phyloP scores from a whole-genome alignment of 2,329 filamentous ascomycete species.

The Talaromyces marneffei region DNA sequence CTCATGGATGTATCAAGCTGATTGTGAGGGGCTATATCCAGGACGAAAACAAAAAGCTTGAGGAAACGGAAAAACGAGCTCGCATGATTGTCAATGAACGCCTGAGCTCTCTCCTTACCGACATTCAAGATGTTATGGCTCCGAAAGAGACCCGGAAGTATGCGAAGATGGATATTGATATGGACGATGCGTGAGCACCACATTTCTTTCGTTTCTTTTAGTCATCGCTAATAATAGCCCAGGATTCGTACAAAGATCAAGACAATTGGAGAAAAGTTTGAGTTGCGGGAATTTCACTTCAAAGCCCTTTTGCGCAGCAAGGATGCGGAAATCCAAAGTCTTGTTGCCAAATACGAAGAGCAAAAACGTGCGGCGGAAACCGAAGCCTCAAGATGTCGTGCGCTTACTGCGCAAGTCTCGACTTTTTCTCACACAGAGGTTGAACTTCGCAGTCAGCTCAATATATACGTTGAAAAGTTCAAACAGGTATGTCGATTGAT shows the following conservation, averaged over 20 bases:
- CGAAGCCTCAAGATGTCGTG: conserved; percentile 72
- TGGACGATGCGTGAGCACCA: conserved; percentile 73
- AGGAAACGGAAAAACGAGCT: conserved; percentile 77
- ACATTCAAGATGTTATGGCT: conserved; percentile 82
- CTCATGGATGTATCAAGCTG: conserved; percentile 14
- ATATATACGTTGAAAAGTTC: conserved; percentile 98
- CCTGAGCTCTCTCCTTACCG: conserved; percentile 70
- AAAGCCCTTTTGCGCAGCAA: conserved; percentile 87
- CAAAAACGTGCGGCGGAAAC: conserved; percentile 82
- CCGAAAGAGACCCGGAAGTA: conserved; percentile 78
- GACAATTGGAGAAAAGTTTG: conserved; percentile 93
- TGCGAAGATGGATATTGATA: conserved; percentile 74
- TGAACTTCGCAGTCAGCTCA: conserved; percentile 87
- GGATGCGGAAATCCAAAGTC: conserved; percentile 89
- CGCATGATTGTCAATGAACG: conserved; percentile 79
- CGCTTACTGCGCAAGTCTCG: conserved; percentile 84
- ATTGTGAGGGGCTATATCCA: conserved; percentile 32
- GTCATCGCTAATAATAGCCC: conserved; percentile 17
- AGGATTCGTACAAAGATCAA: conserved; percentile 70
- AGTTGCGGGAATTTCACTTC: conserved; percentile 90
- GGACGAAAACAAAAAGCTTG: conserved; percentile 89
- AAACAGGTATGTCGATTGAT: conserved; percentile 72
- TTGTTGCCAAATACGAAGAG: conserved; percentile 80
- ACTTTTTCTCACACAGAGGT: conserved; percentile 95
- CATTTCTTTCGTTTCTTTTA: background rate